A percentile compares a stretch with the other conserved stretches of the same genome.
Evolutionary conservation across 2,329 filamentous ascomycete species (phyloP).

Genomic region (Cladosporium colombiae): DNA sequence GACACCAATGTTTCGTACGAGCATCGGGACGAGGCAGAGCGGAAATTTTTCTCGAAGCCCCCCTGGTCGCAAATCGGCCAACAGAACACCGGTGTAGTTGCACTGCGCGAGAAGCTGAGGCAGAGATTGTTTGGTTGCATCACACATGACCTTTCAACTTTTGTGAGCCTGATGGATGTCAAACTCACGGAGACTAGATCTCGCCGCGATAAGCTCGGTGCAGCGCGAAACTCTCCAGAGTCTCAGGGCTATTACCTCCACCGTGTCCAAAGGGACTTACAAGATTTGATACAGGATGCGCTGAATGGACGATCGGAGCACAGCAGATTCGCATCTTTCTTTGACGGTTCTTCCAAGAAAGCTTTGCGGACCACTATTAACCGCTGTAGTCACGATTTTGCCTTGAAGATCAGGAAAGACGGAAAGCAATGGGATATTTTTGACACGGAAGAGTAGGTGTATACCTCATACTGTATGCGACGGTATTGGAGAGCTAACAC

Average conservation of each 20-base stretch:
- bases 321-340: not conserved
- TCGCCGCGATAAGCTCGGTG: not conserved
- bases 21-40: not conserved
- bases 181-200: not conserved
- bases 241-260: not conserved
- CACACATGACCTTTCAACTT: not conserved
- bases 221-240: not conserved
- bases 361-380: not conserved
- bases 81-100: not conserved
- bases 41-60: not conserved
- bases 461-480: too few species aligned
- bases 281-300: not conserved
- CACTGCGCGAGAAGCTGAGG: constrained; percentile 9
- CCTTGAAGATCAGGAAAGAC: not conserved
- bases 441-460: not conserved
- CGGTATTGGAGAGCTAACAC: too few species aligned
- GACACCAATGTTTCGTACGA: not conserved
- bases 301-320: not conserved
- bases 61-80: not conserved
- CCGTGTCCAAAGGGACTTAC: not conserved
- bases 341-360: not conserved
- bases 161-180: not conserved
- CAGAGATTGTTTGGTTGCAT: not conserved
- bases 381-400: not conserved
- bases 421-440: not conserved